Evolutionary conservation across 1,284 basidiomycete species (phyloP), one percentile per base, ranked within the genome.

Genomic region (Sanghuangporus baumii): DNA sequence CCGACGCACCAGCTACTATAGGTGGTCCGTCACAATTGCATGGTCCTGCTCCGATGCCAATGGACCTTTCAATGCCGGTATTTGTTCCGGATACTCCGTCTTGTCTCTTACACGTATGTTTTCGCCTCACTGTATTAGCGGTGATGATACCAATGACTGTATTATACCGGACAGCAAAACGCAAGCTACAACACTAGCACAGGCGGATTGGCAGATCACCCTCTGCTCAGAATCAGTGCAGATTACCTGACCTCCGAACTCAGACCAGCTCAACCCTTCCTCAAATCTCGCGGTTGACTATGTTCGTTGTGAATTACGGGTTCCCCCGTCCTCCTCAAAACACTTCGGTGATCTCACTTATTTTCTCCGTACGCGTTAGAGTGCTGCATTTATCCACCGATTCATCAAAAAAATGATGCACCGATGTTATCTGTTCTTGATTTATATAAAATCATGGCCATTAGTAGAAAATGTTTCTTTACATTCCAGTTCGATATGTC

Each of bases 21-120:
- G 46, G 16, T 47, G 34, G 38, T 18, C 7, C 38, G 34, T 23
- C 48, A 7, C 57, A 34, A 34, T 41, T 36, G 16, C 37, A 26
- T 18, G 26, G 57, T 8, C 57, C 57, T 48, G 57, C 34, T 7
- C 46, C 57, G 47, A 59, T 51, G 57, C n/a, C 57, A 14, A 26
- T 56, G 41, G 26, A 40, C 7, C n/a, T 46, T 23, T 56, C 55
- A 1, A 23, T 56, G 41, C 40, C 37, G 16, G 16, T 54, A 6
- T 4, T n/a, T 5, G 52, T 54, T 18, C 34, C 26, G 26, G 26
- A 0, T 31, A 5, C 26, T 31, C 26, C 2, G 26, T 4, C 26
- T 31, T 1, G 23, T 6, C 52, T 4, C 16, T 54, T 36, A 37
- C 34, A 36, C 0, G 52, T 54, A 54, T 16, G 52, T 54, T 36